Conservation (phyloP, 192 early-diverging fungal species). For the Umbelopsis ramanniana region DNA sequence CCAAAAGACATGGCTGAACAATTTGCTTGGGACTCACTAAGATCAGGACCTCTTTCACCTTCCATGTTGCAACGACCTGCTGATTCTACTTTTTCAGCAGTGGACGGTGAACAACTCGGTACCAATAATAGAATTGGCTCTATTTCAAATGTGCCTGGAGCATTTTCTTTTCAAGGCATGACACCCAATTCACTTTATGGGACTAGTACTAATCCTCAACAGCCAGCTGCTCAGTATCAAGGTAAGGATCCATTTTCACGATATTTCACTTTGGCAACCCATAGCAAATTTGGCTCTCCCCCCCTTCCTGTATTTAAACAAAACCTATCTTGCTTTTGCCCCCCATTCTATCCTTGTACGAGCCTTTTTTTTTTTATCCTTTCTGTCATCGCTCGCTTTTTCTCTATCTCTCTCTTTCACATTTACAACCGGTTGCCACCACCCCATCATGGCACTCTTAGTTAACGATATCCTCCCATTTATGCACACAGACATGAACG, state of each 20-base stretch:
- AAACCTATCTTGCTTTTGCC: neutral
- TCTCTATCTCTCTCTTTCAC: neutral
- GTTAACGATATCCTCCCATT: constrained; percentile 18
- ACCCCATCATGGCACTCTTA: constrained; percentile 7
- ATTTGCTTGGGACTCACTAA: constrained; percentile 63
- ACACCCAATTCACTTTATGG: constrained; percentile 7
- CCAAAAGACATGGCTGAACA: constrained; percentile 43
- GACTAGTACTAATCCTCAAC: neutral
- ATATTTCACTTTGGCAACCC: no score
- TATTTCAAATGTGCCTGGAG: constrained; percentile 10
- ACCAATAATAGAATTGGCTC: constrained; percentile 16
- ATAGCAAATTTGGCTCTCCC: neutral
- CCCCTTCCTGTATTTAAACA: neutral
- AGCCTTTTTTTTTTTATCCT: neutral
- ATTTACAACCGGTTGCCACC: neutral
- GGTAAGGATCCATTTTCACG: neutral
- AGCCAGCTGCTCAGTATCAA: constrained; percentile 11
- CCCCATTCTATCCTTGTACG: neutral
- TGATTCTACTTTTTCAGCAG: neutral
- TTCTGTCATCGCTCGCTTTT: neutral
- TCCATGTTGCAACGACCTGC: constrained; percentile 74
- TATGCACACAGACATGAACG: constrained; percentile 21
- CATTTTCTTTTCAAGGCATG: constrained; percentile 20
- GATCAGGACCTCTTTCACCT: constrained; percentile 77
- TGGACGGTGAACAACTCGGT: constrained; percentile 12